These are phyloP conservation scores for Berkeleyomyces basicola DNA, from an alignment of 2,329 filamentous ascomycete genomes.

Conservation along the genomic window DNA sequence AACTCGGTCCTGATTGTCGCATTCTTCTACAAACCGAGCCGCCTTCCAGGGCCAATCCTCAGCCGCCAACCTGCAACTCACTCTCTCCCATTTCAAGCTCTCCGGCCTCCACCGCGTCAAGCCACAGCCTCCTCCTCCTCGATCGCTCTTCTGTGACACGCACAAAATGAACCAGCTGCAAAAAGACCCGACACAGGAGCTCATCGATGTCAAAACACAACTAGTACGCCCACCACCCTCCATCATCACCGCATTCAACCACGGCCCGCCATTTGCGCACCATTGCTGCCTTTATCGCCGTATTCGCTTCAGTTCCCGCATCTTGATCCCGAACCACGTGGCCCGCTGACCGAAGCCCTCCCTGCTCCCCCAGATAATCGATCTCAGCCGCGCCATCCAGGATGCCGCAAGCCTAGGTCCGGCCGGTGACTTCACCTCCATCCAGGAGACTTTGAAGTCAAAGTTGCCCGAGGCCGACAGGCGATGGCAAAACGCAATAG, in stretches of 20 bases:
- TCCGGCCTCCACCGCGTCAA: too few species aligned
- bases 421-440: conserved; percentile 10
- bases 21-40: too few species aligned
- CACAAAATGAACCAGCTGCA: neutral
- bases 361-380: conserved; percentile 5
- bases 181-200: conserved; percentile 5
- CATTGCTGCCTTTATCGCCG: neutral
- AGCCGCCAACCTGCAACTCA: too few species aligned
- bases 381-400: conserved; percentile 8
- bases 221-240: conserved; percentile 1
- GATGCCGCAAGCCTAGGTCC: conserved; percentile 12
- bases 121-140: too few species aligned
- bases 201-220: conserved; percentile 10
- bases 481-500: conserved; percentile 35
- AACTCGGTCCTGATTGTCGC: too few species aligned
- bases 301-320: neutral
- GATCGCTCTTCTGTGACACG: too few species aligned
- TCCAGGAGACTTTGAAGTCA: conserved; percentile 20
- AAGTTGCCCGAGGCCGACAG: conserved; percentile 32
- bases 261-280: neutral
- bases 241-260: neutral
- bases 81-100: too few species aligned
- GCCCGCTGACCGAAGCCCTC: too few species aligned
- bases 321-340: too few species aligned
- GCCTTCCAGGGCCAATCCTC: too few species aligned